Evolutionary conservation across 2,329 filamentous ascomycete species (phyloP), one percentile per base, ranked within the genome.

Genomic region (Pyricularia grisea): DNA sequence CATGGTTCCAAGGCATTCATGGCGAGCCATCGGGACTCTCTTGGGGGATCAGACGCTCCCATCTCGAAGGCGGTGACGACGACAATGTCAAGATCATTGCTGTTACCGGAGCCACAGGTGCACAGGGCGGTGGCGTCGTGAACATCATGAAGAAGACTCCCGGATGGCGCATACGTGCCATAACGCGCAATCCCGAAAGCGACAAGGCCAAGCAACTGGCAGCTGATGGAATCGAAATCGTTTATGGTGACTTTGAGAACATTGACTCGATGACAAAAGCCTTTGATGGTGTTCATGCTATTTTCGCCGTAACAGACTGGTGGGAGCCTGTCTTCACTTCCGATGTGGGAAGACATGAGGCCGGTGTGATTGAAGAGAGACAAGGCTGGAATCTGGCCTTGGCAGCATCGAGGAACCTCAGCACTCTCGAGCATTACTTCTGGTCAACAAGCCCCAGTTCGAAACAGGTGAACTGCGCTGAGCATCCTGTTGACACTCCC

Each of bases 371-470:
- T 20, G 81, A 82, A 73, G 74, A 75, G 64, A 74, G 75, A 64
- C 79, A 80, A 28, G 81, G 77, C 11, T 78, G 78, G 73, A 81
- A 78, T 28, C 71, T 82, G 10, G 80, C 79, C 3, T 74, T 74
- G 7, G 80, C 80, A 3, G 80, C 80, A 5, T 75, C 77, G 0
- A 69, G 71, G 20, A 78, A 74, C 0, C 42, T 55, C 42, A 20
- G 70, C 0, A 77, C 78, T 0, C 73, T 83, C 4, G 74, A 81
- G 70, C 78, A 81, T 69, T 82, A 78, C 71, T 74, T 82, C 70
- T 82, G 80, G 79, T 80, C 78, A n/a, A 82, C 80, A 0, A 72
- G 77, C 1, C 80, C 81, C 3, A 75, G 77, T 67, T 72, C 75
- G 33, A 14, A 75, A 71, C 63, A 71, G 68, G 20, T 70, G 75